Conservation (phyloP, 2,329 filamentous ascomycete genomes). For the Elsinoe ampelina region DNA sequence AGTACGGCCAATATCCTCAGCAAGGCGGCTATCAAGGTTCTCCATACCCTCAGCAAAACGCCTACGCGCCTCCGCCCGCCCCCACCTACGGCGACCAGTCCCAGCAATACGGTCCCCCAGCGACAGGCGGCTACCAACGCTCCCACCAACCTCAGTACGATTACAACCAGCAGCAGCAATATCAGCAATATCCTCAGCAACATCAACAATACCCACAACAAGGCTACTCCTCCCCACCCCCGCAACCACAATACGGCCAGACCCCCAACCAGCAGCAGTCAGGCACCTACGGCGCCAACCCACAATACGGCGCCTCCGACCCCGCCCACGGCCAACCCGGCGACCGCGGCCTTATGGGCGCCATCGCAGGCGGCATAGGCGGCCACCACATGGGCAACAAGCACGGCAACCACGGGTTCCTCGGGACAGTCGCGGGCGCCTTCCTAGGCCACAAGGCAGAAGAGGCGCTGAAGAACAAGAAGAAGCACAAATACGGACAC, state of each 20-base stretch:
- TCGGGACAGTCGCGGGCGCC: slow-evolving; percentile 50
- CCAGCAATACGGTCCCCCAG: slow-evolving; percentile 30
- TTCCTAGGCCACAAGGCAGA: slow-evolving; percentile 47
- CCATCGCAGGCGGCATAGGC: slow-evolving; percentile 47
- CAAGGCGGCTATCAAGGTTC: slow-evolving; percentile 14
- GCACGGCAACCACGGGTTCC: slow-evolving; percentile 44
- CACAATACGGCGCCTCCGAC: slow-evolving; percentile 35
- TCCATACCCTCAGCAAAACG: slow-evolving; percentile 15
- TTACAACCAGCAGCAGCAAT: slow-evolving; percentile 27
- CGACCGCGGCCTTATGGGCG: slow-evolving; percentile 49
- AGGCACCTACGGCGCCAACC: slow-evolving; percentile 30
- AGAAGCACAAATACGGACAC: slow-evolving; percentile 21
- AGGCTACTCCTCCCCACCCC: slow-evolving; percentile 29
- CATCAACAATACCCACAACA: slow-evolving; percentile 34
- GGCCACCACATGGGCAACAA: slow-evolving; percentile 49
- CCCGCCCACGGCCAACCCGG: slow-evolving; percentile 41
- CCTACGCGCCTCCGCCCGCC: slow-evolving; percentile 22
- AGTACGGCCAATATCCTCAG: slow-evolving; percentile 19
- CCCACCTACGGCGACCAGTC: slow-evolving; percentile 20
- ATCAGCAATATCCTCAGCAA: slow-evolving; percentile 20
- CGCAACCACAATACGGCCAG: slow-evolving; percentile 3
- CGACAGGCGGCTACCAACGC: slow-evolving; percentile 42
- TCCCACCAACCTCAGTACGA: slow-evolving; percentile 30
- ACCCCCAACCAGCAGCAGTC: slow-evolving; percentile 27
- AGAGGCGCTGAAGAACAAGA: slow-evolving; percentile 43